Evolutionary conservation across 768 basidiomycete genomes (phyloP), one percentile per base, ranked within the genome.

Genomic region (Leccinum barrowsii): DNA sequence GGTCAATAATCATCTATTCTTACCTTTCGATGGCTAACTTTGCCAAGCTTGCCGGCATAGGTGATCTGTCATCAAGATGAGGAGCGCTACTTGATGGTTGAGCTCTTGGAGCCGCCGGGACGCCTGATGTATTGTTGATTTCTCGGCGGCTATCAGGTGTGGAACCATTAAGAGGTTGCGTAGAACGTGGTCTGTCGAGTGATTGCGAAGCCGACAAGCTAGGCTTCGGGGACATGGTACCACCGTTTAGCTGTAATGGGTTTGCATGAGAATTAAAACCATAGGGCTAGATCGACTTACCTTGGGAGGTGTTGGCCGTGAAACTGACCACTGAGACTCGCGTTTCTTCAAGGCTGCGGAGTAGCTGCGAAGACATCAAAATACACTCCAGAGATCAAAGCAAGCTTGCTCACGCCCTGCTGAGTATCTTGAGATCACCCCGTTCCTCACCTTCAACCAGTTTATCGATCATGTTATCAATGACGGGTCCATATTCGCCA

Each of bases 391-490:
- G 46, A n/a, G 22, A 58, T 24, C 5, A 50, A 54, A 52, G 30
- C 42, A 44, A 54, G 48, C 22, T 49, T 55, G 75, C 86, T 68
- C 74, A 91, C 85, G 90, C 87, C 74, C 82, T 78, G 5, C 85
- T 90, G 26, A 93, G 76, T 59, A 92, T 87, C 71, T 92, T 92
- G 35, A 93, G 74, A 67, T 93, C 90, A n/a, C 85, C 86, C 7
- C 94, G 85, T 60, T 88, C 85, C 73, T 96, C 94, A 21, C 77
- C 83, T 64, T 85, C 85, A 21, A 92, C 65, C 62, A 92, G 82
- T 28, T 78, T 78, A 63, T 88, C 81, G 62, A 95, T 82, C 5
- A 84, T 82, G 21, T 70, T 71, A 63, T 86, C 81, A 47, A 93
- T 78, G 42, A 72, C 74, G 10, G 76, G 66, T 12, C 87, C 90